Evolutionary conservation across 1,139 yeast genomes (phyloP).

Genomic region (Kurtzmaniella quercitrusa): DNA sequence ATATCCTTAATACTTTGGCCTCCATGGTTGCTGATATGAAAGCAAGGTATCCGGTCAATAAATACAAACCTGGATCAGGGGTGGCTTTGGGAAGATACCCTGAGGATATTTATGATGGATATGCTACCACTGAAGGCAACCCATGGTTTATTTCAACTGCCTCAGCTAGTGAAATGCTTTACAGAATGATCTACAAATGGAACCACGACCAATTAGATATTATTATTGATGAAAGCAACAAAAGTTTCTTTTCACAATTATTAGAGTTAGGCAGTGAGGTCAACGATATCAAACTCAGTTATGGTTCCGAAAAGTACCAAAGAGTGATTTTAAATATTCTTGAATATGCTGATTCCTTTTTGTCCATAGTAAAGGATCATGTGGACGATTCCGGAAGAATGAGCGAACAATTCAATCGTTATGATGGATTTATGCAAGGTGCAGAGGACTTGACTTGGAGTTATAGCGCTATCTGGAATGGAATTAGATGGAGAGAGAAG

Average conservation of each 20-base stretch:
- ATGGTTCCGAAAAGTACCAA: constrained; percentile 43
- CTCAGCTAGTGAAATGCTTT: constrained; percentile 64
- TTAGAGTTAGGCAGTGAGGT: constrained; percentile 25
- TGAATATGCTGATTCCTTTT: constrained; percentile 69
- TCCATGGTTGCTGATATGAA: constrained; percentile 66
- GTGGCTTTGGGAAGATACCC: constrained; percentile 90
- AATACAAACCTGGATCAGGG: constrained; percentile 46
- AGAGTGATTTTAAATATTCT: constrained; percentile 45
- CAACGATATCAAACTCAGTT: constrained; percentile 30
- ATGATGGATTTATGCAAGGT: constrained; percentile 83
- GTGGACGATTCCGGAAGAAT: constrained; percentile 67
- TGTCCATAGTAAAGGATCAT: constrained; percentile 69
- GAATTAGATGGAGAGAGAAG: constrained; percentile 58
- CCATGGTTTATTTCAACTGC: constrained; percentile 95
- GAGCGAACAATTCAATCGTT: constrained; percentile 85
- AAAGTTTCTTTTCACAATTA: constrained; percentile 29
- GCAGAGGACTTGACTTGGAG: constrained; percentile 91
- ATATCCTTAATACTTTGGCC: constrained; percentile 55
- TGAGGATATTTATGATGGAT: constrained; percentile 87
- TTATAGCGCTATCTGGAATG: constrained; percentile 73
- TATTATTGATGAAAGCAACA: constrained; percentile 21
- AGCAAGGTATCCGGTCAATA: constrained; percentile 71
- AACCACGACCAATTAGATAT: constrained; percentile 21
- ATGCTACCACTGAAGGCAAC: constrained; percentile 71
- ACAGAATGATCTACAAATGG: constrained; percentile 29